Base-by-base conservation (phyloP, 352 stramenopile species). In the Globisporangium barbulae region DNA sequence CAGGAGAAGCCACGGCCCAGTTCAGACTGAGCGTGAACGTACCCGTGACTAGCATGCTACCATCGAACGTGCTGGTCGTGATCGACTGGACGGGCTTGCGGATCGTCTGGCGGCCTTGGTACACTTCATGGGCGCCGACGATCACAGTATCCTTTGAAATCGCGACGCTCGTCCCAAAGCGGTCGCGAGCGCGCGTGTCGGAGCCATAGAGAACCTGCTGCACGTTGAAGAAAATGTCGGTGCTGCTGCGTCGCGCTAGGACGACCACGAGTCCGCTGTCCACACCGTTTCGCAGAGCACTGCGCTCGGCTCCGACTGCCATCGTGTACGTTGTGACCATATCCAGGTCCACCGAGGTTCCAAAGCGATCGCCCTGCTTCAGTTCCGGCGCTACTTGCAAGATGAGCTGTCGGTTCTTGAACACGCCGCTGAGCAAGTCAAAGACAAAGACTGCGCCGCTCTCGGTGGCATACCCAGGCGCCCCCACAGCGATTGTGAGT, bases 401-500 rank as follows among this genome's bases (percentile, higher is more conserved):
- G n/a, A 95, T 66, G 50, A 87, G 71, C 67, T 93, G 82, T 0
- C 79, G 77, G 30, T 78, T 90, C 59, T 78, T 65, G 53, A 91
- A 94, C 33, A 72, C 65, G 3, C 81, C 81, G 30, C 78, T 74
- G 2, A 86, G 15, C 0, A 92, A 50, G 53, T 93, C 80, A 58
- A 88, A 95, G 0, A 94, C 76, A 61, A 95, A 95, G 0, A 92
- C 85, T 2, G 85, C 81, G 19, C 87, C 87, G 19, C 63, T 77
- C 0, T 55, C 68, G 0, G 59, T 59, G 5, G 67, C 79, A 53
- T 93, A 93, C 1, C 85, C 87, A 41, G 87, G 87, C 2, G 87
- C 81, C 1, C 87, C 83, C 13, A 95, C 73, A 19, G 75, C 79
- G 21, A 94, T 76, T 1, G 79, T 89, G 13, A 86, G 41, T 0